Evolutionary conservation across 163 green algal species (phyloP).

Genomic region (Scenedesmus sp.): DNA sequence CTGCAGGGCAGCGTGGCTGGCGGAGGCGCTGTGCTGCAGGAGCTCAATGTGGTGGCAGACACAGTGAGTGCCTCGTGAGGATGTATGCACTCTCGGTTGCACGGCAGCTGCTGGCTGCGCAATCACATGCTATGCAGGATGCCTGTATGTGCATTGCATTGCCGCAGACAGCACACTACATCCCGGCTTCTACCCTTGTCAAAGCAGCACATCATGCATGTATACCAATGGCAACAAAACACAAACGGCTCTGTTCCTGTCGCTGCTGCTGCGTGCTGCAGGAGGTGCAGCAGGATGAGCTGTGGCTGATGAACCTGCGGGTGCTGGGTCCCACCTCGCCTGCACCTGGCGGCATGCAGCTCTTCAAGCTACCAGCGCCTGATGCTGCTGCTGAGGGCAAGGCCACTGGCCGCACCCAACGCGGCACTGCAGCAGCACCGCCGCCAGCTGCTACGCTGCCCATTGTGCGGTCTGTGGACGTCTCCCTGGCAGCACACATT

Average conservation of each 20-base stretch:
- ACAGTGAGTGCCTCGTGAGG: slow-evolving; percentile 1
- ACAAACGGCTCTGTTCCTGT: too few relatives aligned
- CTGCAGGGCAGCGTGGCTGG: neutral
- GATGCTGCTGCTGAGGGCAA: neutral
- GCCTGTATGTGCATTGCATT: slow-evolving; percentile 27
- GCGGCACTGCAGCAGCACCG: neutral
- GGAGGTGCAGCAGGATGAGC: slow-evolving; percentile 25
- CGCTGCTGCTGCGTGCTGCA: slow-evolving; percentile 3
- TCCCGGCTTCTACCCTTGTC: neutral
- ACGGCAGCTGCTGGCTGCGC: neutral
- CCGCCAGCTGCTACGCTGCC: neutral
- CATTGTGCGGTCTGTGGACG: slow-evolving; percentile 25
- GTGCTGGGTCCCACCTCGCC: slow-evolving; percentile 52
- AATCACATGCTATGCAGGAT: neutral
- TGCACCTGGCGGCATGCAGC: slow-evolving; percentile 45
- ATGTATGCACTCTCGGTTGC: neutral
- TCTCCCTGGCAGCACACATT: slow-evolving; percentile 51
- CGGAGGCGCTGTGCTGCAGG: slow-evolving; percentile 39
- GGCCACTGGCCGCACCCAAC: neutral
- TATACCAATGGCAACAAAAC: neutral
- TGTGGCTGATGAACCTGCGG: slow-evolving; percentile 61
- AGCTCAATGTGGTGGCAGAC: slow-evolving; percentile 45
- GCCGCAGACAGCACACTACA: neutral
- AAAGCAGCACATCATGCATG: neutral
- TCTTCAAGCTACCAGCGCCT: slow-evolving; percentile 28